Evolutionary conservation across 2,329 filamentous ascomycete genomes (phyloP).

Genomic region (Gliomastix tumulicola): DNA sequence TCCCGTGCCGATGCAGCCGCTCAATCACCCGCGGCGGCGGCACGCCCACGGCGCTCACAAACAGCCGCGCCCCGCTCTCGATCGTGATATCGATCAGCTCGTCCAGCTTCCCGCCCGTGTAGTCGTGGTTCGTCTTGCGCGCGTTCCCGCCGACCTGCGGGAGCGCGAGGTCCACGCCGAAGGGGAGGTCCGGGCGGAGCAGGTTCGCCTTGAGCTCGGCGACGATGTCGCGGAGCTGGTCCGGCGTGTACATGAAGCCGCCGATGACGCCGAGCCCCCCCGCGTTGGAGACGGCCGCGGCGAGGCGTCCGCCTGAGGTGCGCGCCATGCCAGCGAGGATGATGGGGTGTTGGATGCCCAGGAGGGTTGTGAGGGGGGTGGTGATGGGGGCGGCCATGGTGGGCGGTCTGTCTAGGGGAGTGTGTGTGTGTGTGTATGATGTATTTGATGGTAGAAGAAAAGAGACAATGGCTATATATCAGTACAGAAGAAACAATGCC

Average conservation of each 20-base stretch:
- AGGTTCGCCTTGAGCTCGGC: constrained; percentile 78
- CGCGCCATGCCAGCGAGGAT: constrained; percentile 92
- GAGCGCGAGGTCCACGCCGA: constrained; percentile 86
- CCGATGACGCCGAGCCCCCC: constrained; percentile 76
- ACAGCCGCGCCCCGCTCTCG: constrained; percentile 73
- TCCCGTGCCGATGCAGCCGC: constrained; percentile 68
- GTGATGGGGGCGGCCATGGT: constrained; percentile 50
- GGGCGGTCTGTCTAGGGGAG: too few species aligned
- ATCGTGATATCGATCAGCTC: constrained; percentile 84
- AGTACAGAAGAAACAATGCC: too few species aligned
- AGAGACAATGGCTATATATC: too few species aligned
- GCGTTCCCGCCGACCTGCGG: constrained; percentile 81
- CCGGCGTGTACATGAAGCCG: constrained; percentile 64
- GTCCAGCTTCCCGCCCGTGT: constrained; percentile 82
- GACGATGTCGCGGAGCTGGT: constrained; percentile 72
- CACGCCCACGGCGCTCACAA: constrained; percentile 84
- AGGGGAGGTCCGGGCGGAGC: constrained; percentile 60
- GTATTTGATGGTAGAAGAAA: too few species aligned
- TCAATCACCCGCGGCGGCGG: constrained; percentile 70
- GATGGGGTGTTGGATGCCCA: constrained; percentile 82
- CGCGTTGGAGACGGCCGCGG: constrained; percentile 82
- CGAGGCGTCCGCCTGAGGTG: constrained; percentile 69
- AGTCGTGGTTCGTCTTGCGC: constrained; percentile 91
- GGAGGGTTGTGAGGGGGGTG: constrained; percentile 71
- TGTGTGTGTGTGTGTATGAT: too few species aligned